Evolutionary conservation across 2,329 filamentous ascomycete species (phyloP), one percentile per base, ranked within the genome.

Genomic region (Venturiaceae sp.): DNA sequence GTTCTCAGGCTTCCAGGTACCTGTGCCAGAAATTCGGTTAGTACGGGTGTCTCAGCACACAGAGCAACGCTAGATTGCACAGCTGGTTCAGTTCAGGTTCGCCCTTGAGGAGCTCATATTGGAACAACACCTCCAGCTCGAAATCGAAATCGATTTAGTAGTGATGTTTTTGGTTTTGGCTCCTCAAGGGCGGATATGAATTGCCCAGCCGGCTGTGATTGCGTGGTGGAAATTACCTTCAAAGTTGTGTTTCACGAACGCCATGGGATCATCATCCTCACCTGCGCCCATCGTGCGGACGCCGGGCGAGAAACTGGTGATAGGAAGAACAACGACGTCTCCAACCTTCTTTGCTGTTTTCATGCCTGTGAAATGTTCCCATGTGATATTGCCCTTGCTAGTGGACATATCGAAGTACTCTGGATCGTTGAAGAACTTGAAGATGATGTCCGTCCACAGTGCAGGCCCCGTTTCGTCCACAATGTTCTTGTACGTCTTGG

Each of bases 161-260:
- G 36, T 19, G 28, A 30, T 19, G 16, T 47, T 28, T 53, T 41
- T 16, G 13, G 30, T 36, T 36, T n/a, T n/a, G n/a, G 9, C 14
- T 30, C n/a, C n/a, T n/a, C n/a, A n/a, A n/a, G n/a, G n/a, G n/a
- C n/a, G n/a, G n/a, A n/a, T n/a, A n/a, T n/a, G 9, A 34, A 53
- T 44, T 36, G 34, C 28, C 13, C 41, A 52, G n/a, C 34, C 32
- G 53, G 21, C 13, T 13, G 13, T 11, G 52, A n/a, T n/a, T 34
- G 41, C 16, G 11, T 7, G n/a, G 30, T 41, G 39, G 16, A 14
- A 71, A 80, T 64, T 76, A 95, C 92, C 94, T 78, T 95, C 90
- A 71, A 99, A 99, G 58, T 91, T 86, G 75, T 99, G 94, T 75
- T 94, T 92, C 61, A 99, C 94, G 77, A 95, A 97, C 1, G 94